Base-by-base conservation (phyloP, 768 basidiomycete species). In the Lentinula sp. region DNA sequence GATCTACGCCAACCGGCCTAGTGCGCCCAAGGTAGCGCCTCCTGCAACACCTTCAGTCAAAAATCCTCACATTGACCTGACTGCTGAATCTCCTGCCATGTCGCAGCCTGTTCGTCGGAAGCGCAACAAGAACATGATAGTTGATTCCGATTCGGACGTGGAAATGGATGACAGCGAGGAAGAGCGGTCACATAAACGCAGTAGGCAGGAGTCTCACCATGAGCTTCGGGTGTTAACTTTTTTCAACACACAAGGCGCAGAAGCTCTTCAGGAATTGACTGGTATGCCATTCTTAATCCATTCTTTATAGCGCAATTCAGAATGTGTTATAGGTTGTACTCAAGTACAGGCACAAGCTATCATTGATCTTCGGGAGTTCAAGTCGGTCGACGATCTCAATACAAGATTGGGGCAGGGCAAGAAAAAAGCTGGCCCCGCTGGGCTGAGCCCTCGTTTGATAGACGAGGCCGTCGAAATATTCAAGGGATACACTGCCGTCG, bases 391-490 rank as follows among this genome's bases (percentile, higher is more conserved):
- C 33, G 91, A 95, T 61, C 76, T 96, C 51, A 85, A 84, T 50
- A 69, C 69, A 48, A 95, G 90, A 72, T 81, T 98, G 8, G 82
- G 85, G 36, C 88, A 91, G 71, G 89, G 87, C n/a, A 91, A 87
- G 77, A 95, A 92, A 77, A 95, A 93, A 69, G 84, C 86, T 2
- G 86, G 87, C 8, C 85, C 88, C 8, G 81, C 77, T 4, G 95
- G 96, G 20, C 86, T 99, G 67, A 95, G 93, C 63, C 81, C 91
- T 62, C 85, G 90, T 60, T 80, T 98, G 72, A 93, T 98, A 70
- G 93, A 96, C 68, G 93, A 95, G 65, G 95, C 91, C 71, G 84
- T 85, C 59, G 80, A 85, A 43, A 90, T 97, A 66, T 88, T 98
- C 69, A 76, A 82, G 59, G 92, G 90, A 7, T 98, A 96, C 68